Evolutionary conservation across 345 rosid genomes (phyloP).

Genomic region (Eucalyptus lansdowneana): DNA sequence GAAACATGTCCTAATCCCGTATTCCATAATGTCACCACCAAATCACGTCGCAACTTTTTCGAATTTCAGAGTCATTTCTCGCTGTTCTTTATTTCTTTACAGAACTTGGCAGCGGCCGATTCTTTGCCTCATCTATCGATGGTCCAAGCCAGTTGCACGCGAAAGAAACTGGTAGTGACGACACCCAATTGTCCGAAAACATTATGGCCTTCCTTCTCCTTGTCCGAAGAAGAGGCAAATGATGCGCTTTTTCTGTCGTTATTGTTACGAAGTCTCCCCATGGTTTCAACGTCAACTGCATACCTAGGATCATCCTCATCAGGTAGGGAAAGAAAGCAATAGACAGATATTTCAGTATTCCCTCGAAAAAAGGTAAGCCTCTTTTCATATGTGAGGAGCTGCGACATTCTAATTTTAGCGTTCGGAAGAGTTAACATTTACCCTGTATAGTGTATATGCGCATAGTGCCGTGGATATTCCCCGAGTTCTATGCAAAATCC

Average conservation of each 20-base stretch:
- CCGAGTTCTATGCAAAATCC: background rate
- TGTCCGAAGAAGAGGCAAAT: no score
- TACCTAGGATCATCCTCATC: background rate
- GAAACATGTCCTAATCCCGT: background rate
- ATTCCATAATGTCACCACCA: background rate
- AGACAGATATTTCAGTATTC: background rate
- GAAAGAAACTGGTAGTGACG: background rate
- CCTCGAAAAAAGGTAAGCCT: background rate
- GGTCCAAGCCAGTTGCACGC: background rate
- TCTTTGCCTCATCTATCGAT: background rate
- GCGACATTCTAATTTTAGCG: background rate
- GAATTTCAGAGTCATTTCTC: background rate
- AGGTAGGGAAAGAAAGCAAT: background rate
- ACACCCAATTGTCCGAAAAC: no score
- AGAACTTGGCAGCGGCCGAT: background rate
- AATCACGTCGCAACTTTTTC: background rate
- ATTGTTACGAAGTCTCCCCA: background rate
- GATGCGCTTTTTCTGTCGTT: no score
- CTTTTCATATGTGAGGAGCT: background rate
- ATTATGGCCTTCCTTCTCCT: no score
- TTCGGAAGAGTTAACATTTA: background rate
- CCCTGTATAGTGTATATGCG: background rate
- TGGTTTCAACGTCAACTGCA: background rate
- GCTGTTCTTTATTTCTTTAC: background rate
- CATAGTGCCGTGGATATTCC: background rate